phyloP scores from a whole-genome alignment of 2,329 filamentous ascomycete genomes.

The Knoxdaviesia capensis region DNA sequence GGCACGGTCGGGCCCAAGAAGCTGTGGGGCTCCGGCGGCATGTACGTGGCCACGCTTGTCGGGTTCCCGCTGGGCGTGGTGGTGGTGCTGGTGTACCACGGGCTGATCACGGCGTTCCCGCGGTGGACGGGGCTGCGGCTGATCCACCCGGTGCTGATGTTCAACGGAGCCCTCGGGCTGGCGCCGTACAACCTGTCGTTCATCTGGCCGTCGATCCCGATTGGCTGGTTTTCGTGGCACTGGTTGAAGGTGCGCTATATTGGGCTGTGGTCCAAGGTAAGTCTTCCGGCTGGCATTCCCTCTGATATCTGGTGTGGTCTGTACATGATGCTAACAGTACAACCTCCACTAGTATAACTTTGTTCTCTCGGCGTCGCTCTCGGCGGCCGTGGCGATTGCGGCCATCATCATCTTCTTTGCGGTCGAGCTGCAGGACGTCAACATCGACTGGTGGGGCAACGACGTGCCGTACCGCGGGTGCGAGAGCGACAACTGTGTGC shows the following conservation, averaged over 20 bases:
- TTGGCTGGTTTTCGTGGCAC: conserved; percentile 26
- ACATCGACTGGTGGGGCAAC: conserved; percentile 26
- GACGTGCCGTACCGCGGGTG: conserved; percentile 7
- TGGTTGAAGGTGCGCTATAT: conserved; percentile 23
- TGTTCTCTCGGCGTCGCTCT: conserved; percentile 24
- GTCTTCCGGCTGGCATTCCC: neutral
- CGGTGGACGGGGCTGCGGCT: conserved; percentile 18
- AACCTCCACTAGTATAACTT: conserved; percentile 16
- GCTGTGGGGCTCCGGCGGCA: conserved; percentile 25
- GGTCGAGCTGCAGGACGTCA: conserved; percentile 16
- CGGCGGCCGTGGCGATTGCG: conserved; percentile 21
- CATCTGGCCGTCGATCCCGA: conserved; percentile 22
- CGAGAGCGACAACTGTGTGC: conserved; percentile 8
- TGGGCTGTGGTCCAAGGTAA: conserved; percentile 24
- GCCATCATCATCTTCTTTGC: conserved; percentile 27
- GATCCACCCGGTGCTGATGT: conserved; percentile 20
- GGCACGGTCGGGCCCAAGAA: conserved; percentile 29
- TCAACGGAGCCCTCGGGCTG: conserved; percentile 18
- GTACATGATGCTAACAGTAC: neutral
- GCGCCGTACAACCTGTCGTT: conserved; percentile 26
- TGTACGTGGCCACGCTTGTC: conserved; percentile 25
- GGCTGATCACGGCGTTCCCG: conserved; percentile 18
- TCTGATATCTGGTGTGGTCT: too few species aligned
- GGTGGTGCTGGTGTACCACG: conserved; percentile 21
- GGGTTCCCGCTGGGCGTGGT: conserved; percentile 29